Base-by-base conservation (phyloP, 257 asterid species). In the Gentiana dahurica region DNA sequence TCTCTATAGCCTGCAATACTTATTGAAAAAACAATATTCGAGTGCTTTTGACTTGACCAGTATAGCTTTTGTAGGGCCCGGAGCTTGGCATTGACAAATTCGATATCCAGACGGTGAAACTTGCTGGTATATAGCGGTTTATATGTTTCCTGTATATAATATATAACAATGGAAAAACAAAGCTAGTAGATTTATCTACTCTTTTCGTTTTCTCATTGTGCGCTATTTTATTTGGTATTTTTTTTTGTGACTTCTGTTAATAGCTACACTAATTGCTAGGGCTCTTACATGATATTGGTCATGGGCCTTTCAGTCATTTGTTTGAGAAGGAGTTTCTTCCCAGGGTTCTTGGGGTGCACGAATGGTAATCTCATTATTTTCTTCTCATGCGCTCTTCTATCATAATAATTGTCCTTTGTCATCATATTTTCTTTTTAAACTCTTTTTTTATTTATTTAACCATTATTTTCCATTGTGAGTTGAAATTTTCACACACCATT, bases 291-390 rank as follows among this genome's bases (percentile, higher is more conserved):
- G 96, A 91, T 73, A 64, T 91, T 45, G 98, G 98, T 64, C 98
- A 91, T 59, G 98, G 98, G 64, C 96, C 98, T 68, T 81, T 85
- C 62, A 91, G 96, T 74, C 98, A 91, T 79, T 58, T 83, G 75
- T 91, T 91, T 79, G 98, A 91, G 62, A 86, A 79, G 0, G 98
- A 87, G 59, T 87, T 91, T 78, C 89, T 87, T 78, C 96, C 95
- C 37, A 68, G 50, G 71, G 94, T 84, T 71, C 63, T 61, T 57
- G 49, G 52, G 49, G 87, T 80, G 51, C 75, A 78, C 54, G 77
- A 79, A 61, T 91, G 96, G 98, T 87, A 87, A 79, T 63, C 39
- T 3, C 9, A 47, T 51, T 41, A 11, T 4, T 52, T 43, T 35
- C 46, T 53, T 33, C 11, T 2, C 11, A 37, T 61, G 32, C 6